These are phyloP conservation scores for Parachaetomium inaequale DNA, from an alignment of 495 filamentous ascomycete species.

Conservation along the genomic window DNA sequence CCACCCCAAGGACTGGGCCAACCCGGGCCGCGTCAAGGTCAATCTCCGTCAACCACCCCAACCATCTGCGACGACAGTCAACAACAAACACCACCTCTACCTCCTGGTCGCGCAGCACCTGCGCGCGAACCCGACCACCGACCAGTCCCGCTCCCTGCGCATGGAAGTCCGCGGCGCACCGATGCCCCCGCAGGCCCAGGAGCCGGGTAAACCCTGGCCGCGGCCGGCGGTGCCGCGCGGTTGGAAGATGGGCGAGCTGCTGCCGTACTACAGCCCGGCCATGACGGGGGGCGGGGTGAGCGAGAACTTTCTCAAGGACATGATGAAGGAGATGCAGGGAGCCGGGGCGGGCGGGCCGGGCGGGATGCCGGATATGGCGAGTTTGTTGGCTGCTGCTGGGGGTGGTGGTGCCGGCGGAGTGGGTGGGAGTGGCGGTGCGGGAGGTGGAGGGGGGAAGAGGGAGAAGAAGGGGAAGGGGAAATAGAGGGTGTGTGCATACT, in stretches of 20 bases:
- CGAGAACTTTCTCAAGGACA: constrained; percentile 94
- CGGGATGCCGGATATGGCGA: constrained; percentile 40
- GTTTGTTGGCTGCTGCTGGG: constrained; percentile 38
- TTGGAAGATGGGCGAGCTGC: constrained; percentile 81
- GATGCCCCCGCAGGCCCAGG: constrained; percentile 33
- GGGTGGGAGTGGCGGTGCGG: constrained; percentile 23
- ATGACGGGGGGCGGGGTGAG: constrained; percentile 91
- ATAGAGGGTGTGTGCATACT: not conserved
- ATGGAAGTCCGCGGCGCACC: constrained; percentile 58
- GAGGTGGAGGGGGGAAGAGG: constrained; percentile 25
- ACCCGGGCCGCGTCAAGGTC: constrained; percentile 85
- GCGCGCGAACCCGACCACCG: constrained; percentile 65
- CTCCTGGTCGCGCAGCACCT: constrained; percentile 71
- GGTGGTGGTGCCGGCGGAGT: constrained; percentile 25
- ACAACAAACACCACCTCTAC: constrained; percentile 91
- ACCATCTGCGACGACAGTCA: constrained; percentile 23
- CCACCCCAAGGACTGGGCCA: constrained; percentile 96
- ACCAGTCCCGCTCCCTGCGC: constrained; percentile 64
- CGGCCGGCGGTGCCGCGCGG: constrained; percentile 77
- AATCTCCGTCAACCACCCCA: constrained; percentile 40
- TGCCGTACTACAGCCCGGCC: constrained; percentile 83
- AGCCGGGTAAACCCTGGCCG: constrained; percentile 60
- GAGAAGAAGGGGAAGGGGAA: constrained; percentile 51
- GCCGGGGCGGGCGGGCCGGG: constrained; percentile 42
- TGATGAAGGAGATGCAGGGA: constrained; percentile 89